phyloP scores from a whole-genome alignment of 345 rosid species.

The Zanthoxylum bungeanum region DNA sequence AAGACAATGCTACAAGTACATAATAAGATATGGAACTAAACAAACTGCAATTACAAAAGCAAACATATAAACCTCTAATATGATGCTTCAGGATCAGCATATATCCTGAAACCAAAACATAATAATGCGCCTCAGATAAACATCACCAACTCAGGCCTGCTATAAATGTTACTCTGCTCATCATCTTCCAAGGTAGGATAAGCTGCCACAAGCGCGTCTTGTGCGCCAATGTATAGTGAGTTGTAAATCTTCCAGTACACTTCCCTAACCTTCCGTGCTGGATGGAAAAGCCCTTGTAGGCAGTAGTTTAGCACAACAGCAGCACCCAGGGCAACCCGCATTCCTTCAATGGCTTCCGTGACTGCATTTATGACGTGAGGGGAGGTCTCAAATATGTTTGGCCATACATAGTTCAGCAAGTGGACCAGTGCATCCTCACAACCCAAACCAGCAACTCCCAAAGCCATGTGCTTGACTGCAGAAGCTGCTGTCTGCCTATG shows the following conservation, averaged over 20 bases:
- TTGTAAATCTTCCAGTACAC: slow-evolving; percentile 99
- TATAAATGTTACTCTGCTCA: slow-evolving; percentile 68
- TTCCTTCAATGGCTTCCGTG: slow-evolving; percentile 98
- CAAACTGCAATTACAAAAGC: not conserved
- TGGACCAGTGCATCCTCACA: slow-evolving; percentile 96
- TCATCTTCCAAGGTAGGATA: slow-evolving; percentile 83
- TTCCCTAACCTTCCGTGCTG: slow-evolving; percentile 95
- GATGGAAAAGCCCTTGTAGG: slow-evolving; percentile 97
- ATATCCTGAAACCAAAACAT: no score
- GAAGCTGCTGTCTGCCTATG: slow-evolving; percentile 99
- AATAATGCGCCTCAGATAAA: slow-evolving; percentile 36
- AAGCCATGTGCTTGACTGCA: slow-evolving; percentile 96
- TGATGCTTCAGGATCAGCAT: no score
- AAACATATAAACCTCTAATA: not conserved
- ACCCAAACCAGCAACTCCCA: slow-evolving; percentile 97
- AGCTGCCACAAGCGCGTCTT: slow-evolving; percentile 92
- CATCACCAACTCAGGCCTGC: slow-evolving; percentile 93
- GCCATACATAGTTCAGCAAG: slow-evolving; percentile 94
- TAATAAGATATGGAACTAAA: not conserved
- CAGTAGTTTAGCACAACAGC: slow-evolving; percentile 88
- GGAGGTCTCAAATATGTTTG: slow-evolving; percentile 96
- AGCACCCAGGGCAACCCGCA: slow-evolving; percentile 93
- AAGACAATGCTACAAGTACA: no score
- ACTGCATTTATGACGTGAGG: slow-evolving; percentile 98
- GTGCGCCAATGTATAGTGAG: slow-evolving; percentile 88